Evolutionary conservation across 345 rosid genomes (phyloP).

Genomic region (Populus simonii): DNA sequence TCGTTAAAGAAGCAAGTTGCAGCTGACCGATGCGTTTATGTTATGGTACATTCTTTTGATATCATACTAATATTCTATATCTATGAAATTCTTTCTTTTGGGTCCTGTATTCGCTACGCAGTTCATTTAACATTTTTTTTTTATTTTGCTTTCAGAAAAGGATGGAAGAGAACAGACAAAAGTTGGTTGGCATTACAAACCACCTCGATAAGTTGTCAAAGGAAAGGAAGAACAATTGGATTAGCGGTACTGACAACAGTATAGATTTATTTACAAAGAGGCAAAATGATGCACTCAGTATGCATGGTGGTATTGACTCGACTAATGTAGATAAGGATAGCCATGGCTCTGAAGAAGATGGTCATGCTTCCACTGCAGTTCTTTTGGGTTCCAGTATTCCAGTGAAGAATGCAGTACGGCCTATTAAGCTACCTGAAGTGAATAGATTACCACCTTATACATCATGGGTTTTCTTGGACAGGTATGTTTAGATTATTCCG

Average conservation of each 20-base stretch:
- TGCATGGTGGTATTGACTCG: slow-evolving; percentile 56
- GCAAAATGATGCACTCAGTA: slow-evolving; percentile 64
- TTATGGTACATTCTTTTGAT: slow-evolving; percentile 47
- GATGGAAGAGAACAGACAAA: slow-evolving; percentile 67
- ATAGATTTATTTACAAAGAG: slow-evolving; percentile 67
- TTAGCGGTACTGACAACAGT: slow-evolving; percentile 23
- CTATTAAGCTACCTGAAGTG: slow-evolving; percentile 68
- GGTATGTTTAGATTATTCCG: slow-evolving; percentile 37
- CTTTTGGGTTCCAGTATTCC: slow-evolving; percentile 76
- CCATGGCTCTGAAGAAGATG: slow-evolving; percentile 55
- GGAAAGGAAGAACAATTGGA: slow-evolving; percentile 53
- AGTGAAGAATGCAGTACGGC: slow-evolving; percentile 67
- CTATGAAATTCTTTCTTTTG: slow-evolving; percentile 14
- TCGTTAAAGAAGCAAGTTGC: slow-evolving; percentile 61
- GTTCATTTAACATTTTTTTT: not conserved
- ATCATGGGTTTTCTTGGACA: slow-evolving; percentile 92
- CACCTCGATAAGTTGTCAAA: slow-evolving; percentile 45
- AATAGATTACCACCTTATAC: slow-evolving; percentile 92
- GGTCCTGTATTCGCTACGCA: not conserved
- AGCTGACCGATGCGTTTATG: slow-evolving; percentile 51
- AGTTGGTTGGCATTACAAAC: slow-evolving; percentile 53
- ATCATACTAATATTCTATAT: not conserved
- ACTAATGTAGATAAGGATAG: slow-evolving; percentile 53
- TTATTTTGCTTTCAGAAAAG: slow-evolving; percentile 51
- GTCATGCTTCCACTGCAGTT: slow-evolving; percentile 49